These are phyloP conservation scores for Carpinus viminea DNA, from an alignment of 306 rosid genomes.

Conservation along the genomic window DNA sequence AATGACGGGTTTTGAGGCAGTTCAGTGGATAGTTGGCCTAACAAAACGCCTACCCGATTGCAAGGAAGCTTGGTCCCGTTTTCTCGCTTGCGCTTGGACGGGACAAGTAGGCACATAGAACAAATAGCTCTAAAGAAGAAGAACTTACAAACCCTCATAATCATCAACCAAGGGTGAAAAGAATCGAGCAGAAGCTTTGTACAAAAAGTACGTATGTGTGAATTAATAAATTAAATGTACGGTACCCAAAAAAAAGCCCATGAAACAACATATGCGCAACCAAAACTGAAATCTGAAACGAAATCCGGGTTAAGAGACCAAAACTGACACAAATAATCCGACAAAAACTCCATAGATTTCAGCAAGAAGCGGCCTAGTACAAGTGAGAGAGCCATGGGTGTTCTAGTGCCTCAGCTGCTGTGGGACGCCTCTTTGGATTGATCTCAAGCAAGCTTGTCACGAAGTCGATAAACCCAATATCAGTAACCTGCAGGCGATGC, in stretches of 20 bases:
- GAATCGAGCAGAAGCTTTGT: conserved; percentile 5
- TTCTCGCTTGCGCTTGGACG: no score
- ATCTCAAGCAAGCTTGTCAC: conserved; percentile 62
- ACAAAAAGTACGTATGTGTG: conserved; percentile 9
- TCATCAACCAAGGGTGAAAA: neutral
- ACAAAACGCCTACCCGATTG: no score
- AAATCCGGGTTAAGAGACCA: conserved; percentile 18
- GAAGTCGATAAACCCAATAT: conserved; percentile 63
- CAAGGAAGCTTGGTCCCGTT: no score
- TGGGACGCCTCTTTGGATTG: conserved; percentile 78
- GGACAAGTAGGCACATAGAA: no score
- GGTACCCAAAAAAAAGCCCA: neutral
- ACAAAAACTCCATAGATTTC: conserved; percentile 20
- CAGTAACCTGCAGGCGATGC: conserved; percentile 61
- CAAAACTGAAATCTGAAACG: conserved; percentile 24
- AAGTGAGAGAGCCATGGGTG: conserved; percentile 93
- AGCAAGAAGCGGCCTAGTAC: conserved; percentile 40
- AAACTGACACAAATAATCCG: conserved; percentile 21
- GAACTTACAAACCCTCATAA: neutral
- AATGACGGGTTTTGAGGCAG: no score
- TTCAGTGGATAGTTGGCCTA: no score
- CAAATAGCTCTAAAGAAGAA: no score
- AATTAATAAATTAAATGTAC: neutral
- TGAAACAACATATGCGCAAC: conserved; percentile 12
- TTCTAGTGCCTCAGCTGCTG: conserved; percentile 70